Evolutionary conservation across 1,284 basidiomycete species (phyloP), one percentile per base, ranked within the genome.

Genomic region (Boletus mariae): DNA sequence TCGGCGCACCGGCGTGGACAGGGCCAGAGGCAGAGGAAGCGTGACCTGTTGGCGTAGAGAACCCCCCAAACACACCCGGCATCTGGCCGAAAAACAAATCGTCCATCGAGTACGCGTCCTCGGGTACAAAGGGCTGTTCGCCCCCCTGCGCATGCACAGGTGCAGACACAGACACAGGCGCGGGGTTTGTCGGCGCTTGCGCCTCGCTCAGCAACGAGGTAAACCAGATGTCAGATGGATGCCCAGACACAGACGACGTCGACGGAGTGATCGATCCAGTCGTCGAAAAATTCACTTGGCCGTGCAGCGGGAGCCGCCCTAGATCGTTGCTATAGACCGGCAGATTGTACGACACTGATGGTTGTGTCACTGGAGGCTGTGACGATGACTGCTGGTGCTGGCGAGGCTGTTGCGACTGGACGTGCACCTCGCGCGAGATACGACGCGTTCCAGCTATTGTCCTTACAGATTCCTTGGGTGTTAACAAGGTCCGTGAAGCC

Each of bases 321-420:
- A 87, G 70, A 44, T 86, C 83, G 47, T 83, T 74, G 59, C 77
- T 84, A 58, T 83, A 82, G 38, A 83, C 71, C 0, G 84, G 84
- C 2, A 85, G 68, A 29, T 50, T 23, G 42, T 55, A 67, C 1
- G 55, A 3, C n/a, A 31, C 31, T 15, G 44, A 32, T 5, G 32
- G 23, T 17, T 17, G 45, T 17, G 35, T 28, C 15, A 35, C 25
- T 5, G 34, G 23, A 28, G 34, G 23, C n/a, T 46, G 45, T 20
- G 45, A 34, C 12, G 28, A 15, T 31, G 20, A 12, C 23, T 35
- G 53, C 23, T 28, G 55, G 0, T 51, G 63, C n/a, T 51, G 56
- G 9, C 42, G 52, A 45, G 53, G 35, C 3, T 48, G 59, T 3
- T 65, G 63, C 1, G 53, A 25, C 26, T 54, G 59, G 1, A 40